Base-by-base conservation (phyloP, 108 stramenopile species). In the Nitzschia putrida region DNA sequence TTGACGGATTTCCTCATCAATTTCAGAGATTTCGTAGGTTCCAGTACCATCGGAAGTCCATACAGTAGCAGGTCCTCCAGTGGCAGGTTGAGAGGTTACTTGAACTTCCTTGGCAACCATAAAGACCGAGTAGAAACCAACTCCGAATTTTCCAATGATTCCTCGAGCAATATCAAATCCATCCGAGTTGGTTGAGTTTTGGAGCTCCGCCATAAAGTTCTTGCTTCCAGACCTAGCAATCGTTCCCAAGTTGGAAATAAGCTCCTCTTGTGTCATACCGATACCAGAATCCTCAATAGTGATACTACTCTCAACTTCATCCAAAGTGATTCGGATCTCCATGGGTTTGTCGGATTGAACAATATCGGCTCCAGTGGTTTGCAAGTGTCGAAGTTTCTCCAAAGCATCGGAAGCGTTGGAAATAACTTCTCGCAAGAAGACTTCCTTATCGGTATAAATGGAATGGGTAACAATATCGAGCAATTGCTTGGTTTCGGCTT, bases 131-230 rank as follows among this genome's bases (percentile, higher is more conserved):
- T 98, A 98, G 73, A 98, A 98, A 24, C 98, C 98, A 14, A 98
- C 98, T 22, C 98, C 98, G 80, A 98, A 98, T 60, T 92, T 92
- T 16, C 98, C 98, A 68, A 98, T 98, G 78, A 98, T 98, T 8
- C 88, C 92, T 25, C 70, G 45, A 21, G 79, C 73, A 53, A 66
- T 50, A 41, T 82, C 81, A 8, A 77, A 57, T 0, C 82, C 82
- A 56, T 75, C 77, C 5, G 57, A 51, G 21, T 79, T 80, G 57
- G 57, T 71, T 0, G 71, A 50, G 40, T 70, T 71, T 52, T 88
- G 80, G 10, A 84, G 61, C 51, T 89, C 69, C 24, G 91, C 73
- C 69, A 96, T 83, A 71, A 98, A 98, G 29, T 94, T 89, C 77
- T 92, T 94, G 47, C 93, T 95, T 56, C 99, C 99, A 18, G 81